Base-by-base conservation (phyloP, 176 grass and related monocot species). In the Bonia amplexicaulis region DNA sequence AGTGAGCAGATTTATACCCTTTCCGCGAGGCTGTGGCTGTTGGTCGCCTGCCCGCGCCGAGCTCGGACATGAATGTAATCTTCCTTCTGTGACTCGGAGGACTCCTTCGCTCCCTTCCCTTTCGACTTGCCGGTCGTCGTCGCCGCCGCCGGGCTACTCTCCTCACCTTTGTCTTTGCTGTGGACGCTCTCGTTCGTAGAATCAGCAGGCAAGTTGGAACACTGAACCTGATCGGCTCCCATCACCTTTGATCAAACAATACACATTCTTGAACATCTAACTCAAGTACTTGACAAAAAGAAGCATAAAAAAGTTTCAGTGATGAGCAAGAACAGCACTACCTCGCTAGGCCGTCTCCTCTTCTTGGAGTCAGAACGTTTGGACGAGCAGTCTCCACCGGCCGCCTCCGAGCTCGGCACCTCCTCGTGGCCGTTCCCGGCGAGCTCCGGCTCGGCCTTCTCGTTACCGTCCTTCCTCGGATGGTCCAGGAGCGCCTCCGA, bases 21-120 rank as follows among this genome's bases (percentile, higher is more conserved):
- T 92, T 97, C 94, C 29, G 94, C 94, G 40, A 97, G 90, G 87
- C 94, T 97, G 61, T 97, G 94, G 85, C 92, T 97, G 80, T 97
- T 97, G 68, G 94, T 97, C 31, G 94, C 94, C 85, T 97, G 94
- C 33, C 94, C 94, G 2, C 92, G 92, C 12, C 94, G 85, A 52
- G 94, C 94, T 75, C 94, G 89, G 73, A 97, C 85, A 94, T 97
- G 94, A 59, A 97, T 92, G 81, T 94, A 97, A 35, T 94, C 94
- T 53, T 89, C 84, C 80, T 93, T 90, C 54, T 90, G 39, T 0
- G 80, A 86, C 20, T 94, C 91, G 0, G 87, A 85, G 66, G 66
- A 59, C 71, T 93, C 89, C 58, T 92, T 97, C 8, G 60, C 25
- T 6, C 84, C 87, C 87, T 94, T 97, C 68, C 89, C 92, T 81